Evolutionary conservation across 108 stramenopile species (phyloP).

Genomic region (Stephanodiscus triporus): DNA sequence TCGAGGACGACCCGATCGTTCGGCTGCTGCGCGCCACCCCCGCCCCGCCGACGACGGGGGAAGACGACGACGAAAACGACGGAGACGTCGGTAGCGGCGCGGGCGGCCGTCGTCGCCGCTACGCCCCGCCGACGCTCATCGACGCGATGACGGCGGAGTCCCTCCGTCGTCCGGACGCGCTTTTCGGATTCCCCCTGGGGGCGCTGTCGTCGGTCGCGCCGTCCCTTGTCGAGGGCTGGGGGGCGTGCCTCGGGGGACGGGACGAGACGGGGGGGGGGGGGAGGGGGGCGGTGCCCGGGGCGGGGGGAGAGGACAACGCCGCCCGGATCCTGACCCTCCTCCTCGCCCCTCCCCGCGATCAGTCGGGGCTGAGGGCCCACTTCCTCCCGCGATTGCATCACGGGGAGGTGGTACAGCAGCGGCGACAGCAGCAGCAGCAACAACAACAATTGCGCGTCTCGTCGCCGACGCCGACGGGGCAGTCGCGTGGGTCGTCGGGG

Average conservation of each 20-base stretch:
- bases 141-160: constrained; percentile 73
- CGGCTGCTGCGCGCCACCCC: constrained; percentile 55
- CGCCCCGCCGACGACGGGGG: constrained; percentile 1
- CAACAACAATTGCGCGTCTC: too few species aligned
- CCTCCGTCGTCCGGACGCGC: constrained; percentile 62
- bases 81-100: too few species aligned
- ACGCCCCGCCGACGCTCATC: constrained; percentile 60
- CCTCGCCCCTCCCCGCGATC: constrained; percentile 3
- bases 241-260: constrained; percentile 2
- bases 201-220: constrained; percentile 5
- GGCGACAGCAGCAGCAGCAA: neutral
- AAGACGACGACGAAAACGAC: neutral
- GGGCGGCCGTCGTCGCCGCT: neutral
- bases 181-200: constrained; percentile 59
- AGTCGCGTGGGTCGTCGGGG: too few species aligned
- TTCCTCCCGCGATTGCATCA: constrained; percentile 20
- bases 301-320: constrained; percentile 42
- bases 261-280: constrained; percentile 7
- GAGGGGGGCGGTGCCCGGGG: neutral
- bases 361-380: constrained; percentile 19
- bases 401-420: neutral
- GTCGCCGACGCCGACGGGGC: too few species aligned
- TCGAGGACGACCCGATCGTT: constrained; percentile 76
- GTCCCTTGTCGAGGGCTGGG: constrained; percentile 31
- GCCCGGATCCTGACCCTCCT: constrained; percentile 27